phyloP scores from a whole-genome alignment of 139 green algal genomes.

The Chlorella sorokiniana region DNA sequence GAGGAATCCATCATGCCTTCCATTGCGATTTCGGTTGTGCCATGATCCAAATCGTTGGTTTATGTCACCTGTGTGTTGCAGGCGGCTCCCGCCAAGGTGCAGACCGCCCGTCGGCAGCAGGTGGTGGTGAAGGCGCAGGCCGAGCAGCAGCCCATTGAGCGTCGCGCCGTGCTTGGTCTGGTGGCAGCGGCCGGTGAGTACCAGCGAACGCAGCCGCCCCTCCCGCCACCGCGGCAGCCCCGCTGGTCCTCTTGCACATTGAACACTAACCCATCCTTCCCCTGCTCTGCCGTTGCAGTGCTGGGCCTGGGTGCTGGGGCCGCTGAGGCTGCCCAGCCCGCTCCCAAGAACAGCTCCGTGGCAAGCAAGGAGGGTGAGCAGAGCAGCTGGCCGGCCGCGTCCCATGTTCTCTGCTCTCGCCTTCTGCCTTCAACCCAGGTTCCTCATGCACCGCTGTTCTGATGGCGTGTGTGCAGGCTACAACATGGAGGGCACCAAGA shows the following conservation, averaged over 20 bases:
- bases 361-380: background rate
- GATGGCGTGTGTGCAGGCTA: slow-evolving; percentile 41
- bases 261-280: background rate
- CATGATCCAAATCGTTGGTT: background rate
- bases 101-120: background rate
- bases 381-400: background rate
- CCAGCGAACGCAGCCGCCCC: background rate
- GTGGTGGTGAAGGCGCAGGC: background rate
- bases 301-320: background rate
- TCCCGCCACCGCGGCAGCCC: background rate
- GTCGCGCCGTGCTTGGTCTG: slow-evolving; percentile 12
- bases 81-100: slow-evolving; percentile 8
- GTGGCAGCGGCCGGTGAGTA: background rate
- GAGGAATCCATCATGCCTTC: background rate
- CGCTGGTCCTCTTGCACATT: background rate
- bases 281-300: background rate
- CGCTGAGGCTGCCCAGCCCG: background rate
- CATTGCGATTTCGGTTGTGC: background rate
- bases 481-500: slow-evolving; percentile 68
- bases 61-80: background rate
- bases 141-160: background rate
- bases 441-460: no score
- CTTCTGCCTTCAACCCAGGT: background rate
- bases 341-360: slow-evolving; percentile 24
- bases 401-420: background rate